Base-by-base conservation (phyloP, 2,329 filamentous ascomycete genomes). In the Alternaria alternata region DNA sequence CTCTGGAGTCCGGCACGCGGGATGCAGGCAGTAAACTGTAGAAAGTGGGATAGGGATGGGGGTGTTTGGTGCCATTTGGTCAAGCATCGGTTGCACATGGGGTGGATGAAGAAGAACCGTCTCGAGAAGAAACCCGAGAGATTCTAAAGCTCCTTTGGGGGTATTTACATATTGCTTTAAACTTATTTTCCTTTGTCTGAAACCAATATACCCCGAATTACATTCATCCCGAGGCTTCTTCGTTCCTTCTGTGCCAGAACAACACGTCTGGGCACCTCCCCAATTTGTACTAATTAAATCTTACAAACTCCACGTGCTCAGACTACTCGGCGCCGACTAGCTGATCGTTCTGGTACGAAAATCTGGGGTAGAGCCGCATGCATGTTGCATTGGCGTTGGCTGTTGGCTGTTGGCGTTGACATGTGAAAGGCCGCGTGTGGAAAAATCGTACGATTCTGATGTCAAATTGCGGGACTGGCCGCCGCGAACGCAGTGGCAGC, bases 391-490 rank as follows among this genome's bases (percentile, higher is more conserved):
- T 39, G 56, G 58, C 51, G 54, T 57, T 54, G 63, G 59, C 57
- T 22, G 39, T 9, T 42, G 39, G 20, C 9, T 36, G 39, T 41
- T 41, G 18, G 18, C 9, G 18, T 42, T 42, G 39, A 42, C 39
- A 42, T 42, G 39, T 42, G 39, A 42, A 42, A 24, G 59, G 42
- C 58, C 49, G 34, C 22, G 53, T 49, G 41, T 18, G 22, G 36
- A 41, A 66, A 65, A 68, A 70, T 75, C 71, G 67, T 75, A 75
- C 69, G 72, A 74, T 71, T 71, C 57, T 70, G 54, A 69, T 70
- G 67, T 70, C 64, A 69, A 65, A 54, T 52, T 54, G 57, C 58
- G 38, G 63, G 46, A 51, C 41, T 56, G 59, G 51, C 59, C 56
- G 58, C 57, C 46, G 32, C 46, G 38, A 47, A 56, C 34, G 32